Evolutionary conservation across 805 yeast genomes (phyloP).

Genomic region (Dipodascus geniculatus): DNA sequence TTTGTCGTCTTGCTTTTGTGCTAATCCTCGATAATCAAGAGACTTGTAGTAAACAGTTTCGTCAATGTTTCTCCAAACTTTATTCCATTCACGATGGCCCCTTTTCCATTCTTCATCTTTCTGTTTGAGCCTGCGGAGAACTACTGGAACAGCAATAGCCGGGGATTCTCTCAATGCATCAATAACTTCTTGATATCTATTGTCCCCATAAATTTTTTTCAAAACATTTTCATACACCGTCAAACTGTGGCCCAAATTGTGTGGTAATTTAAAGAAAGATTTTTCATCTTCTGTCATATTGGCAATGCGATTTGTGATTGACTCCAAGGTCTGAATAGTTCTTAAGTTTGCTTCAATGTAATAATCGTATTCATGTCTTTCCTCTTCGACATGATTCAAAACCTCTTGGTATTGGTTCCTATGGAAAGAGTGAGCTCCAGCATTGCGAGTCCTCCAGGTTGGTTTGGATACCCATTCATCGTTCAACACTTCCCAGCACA

Average conservation of each 20-base stretch:
- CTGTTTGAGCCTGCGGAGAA: slow-evolving; percentile 83
- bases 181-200: slow-evolving; percentile 90
- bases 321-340: slow-evolving; percentile 90
- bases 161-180: slow-evolving; percentile 95
- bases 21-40: slow-evolving; percentile 86
- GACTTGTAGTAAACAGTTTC: slow-evolving; percentile 90
- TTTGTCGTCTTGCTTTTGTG: slow-evolving; percentile 94
- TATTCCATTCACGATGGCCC: slow-evolving; percentile 97
- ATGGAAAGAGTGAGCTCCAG: slow-evolving; percentile 97
- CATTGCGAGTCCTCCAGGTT: slow-evolving; percentile 98
- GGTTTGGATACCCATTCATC: slow-evolving; percentile 99
- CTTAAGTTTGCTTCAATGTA: slow-evolving; percentile 91
- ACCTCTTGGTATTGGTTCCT: slow-evolving; percentile 97
- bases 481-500: slow-evolving; percentile 97
- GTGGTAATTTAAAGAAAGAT: slow-evolving; percentile 73
- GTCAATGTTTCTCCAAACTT: slow-evolving; percentile 97
- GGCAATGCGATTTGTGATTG: slow-evolving; percentile 87
- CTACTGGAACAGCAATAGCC: slow-evolving; percentile 88
- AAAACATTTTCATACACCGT: slow-evolving; percentile 92
- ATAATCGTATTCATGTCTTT: slow-evolving; percentile 92
- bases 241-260: slow-evolving; percentile 88
- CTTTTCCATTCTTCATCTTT: slow-evolving; percentile 99
- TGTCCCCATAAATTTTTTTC: slow-evolving; percentile 84
- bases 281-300: slow-evolving; percentile 89
- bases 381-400: slow-evolving; percentile 89